Evolutionary conservation across 169 alveolate species (phyloP).

Genomic region (Plasmodium chabaudi): DNA sequence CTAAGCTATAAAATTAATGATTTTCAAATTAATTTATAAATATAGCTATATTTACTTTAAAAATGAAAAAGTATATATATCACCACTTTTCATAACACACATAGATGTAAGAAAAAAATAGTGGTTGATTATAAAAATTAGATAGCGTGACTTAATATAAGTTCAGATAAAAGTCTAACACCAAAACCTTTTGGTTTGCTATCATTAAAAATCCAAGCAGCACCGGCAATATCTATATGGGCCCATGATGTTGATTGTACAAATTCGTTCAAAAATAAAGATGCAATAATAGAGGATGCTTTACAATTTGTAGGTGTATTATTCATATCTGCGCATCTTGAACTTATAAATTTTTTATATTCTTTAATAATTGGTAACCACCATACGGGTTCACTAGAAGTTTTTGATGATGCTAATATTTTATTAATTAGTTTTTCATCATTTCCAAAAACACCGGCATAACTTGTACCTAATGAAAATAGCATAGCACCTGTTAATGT

Average conservation of each 20-base stretch:
- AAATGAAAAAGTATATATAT: too few species aligned
- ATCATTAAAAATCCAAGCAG: slow-evolving; percentile 84
- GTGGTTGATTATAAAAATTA: neutral
- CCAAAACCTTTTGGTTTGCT: slow-evolving; percentile 90
- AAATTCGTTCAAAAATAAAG: slow-evolving; percentile 94
- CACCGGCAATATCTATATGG: slow-evolving; percentile 97
- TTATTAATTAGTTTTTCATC: slow-evolving; percentile 76
- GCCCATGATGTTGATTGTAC: slow-evolving; percentile 93
- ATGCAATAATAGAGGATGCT: slow-evolving; percentile 92
- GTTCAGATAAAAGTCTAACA: slow-evolving; percentile 82
- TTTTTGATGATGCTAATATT: slow-evolving; percentile 77
- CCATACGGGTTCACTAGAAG: slow-evolving; percentile 90
- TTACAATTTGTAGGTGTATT: slow-evolving; percentile 84
- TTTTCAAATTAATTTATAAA: too few species aligned
- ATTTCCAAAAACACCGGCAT: slow-evolving; percentile 86
- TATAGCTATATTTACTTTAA: too few species aligned
- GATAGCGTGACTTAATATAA: slow-evolving; percentile 44
- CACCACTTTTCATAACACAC: too few species aligned
- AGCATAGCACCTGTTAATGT: slow-evolving; percentile 96
- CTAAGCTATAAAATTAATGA: too few species aligned
- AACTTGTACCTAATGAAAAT: slow-evolving; percentile 90
- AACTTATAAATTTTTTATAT: slow-evolving; percentile 85
- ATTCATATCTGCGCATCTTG: slow-evolving; percentile 92
- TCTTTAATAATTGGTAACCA: slow-evolving; percentile 91
- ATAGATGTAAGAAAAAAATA: neutral